Evolutionary conservation across 768 basidiomycete species (phyloP).

Genomic region (Arthromyces matolae): DNA sequence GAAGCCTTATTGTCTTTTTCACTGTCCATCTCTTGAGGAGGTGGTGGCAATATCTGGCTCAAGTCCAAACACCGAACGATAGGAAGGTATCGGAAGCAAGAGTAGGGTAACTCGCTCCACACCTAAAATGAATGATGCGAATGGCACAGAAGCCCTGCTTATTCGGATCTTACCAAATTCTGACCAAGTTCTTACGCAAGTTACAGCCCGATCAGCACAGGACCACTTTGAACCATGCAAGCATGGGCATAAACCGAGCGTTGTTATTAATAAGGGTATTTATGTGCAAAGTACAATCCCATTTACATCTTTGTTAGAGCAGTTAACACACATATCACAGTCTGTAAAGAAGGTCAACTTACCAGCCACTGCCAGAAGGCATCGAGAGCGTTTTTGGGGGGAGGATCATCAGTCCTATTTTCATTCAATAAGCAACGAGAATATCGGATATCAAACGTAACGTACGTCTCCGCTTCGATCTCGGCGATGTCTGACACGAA

Average conservation of each 20-base stretch:
- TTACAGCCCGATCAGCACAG: too few species aligned
- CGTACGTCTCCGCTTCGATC: slow-evolving; percentile 62
- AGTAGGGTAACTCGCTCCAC: too few species aligned
- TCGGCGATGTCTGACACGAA: slow-evolving; percentile 68
- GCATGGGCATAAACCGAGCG: not conserved
- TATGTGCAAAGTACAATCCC: not conserved
- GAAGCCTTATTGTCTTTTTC: not conserved
- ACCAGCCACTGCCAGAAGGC: slow-evolving; percentile 82
- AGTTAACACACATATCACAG: not conserved
- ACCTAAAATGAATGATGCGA: too few species aligned
- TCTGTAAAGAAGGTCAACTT: slow-evolving; percentile 35
- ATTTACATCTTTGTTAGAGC: slow-evolving; percentile 1
- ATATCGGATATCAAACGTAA: slow-evolving; percentile 9
- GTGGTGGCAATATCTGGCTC: not conserved
- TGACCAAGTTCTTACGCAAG: too few species aligned
- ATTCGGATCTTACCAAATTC: too few species aligned
- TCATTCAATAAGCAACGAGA: too few species aligned
- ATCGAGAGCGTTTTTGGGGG: slow-evolving; percentile 63
- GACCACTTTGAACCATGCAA: too few species aligned
- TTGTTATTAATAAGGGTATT: not conserved
- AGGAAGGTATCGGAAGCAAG: not conserved
- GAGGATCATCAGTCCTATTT: slow-evolving; percentile 60
- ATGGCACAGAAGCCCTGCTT: too few species aligned
- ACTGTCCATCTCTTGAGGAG: slow-evolving; percentile 1
- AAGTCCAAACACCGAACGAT: not conserved